Percentiles rank a stretch among this genome's conserved stretches.
These are phyloP conservation scores for Lachnellula subtilissima DNA, from an alignment of 2,329 filamentous ascomycete species.

Conservation along the genomic window DNA sequence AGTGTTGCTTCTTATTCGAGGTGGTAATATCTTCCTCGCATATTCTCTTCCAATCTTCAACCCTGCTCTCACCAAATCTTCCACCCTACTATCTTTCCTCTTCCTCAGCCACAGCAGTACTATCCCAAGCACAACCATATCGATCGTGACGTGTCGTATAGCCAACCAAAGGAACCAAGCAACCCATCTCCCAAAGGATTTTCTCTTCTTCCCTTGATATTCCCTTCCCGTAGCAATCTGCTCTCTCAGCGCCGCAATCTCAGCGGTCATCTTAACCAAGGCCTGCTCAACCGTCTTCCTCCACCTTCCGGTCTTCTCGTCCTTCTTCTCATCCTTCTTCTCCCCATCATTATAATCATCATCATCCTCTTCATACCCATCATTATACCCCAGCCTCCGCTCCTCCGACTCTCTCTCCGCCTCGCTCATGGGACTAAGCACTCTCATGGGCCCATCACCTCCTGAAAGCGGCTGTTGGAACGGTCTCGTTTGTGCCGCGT, in stretches of 20 bases:
- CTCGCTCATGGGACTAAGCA: conserved; percentile 80
- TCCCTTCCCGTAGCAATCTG: conserved; percentile 77
- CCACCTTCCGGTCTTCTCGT: conserved; percentile 57
- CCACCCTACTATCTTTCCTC: conserved; percentile 64
- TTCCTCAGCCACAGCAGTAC: conserved; percentile 68
- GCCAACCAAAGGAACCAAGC: conserved; percentile 65
- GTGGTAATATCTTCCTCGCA: conserved; percentile 52
- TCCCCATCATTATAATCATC: conserved; percentile 36
- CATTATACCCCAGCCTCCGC: conserved; percentile 37
- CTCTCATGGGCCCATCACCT: conserved; percentile 55
- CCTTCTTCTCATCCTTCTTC: conserved; percentile 37
- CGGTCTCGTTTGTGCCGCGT: conserved; percentile 32
- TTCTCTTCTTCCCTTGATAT: conserved; percentile 61
- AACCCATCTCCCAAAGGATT: conserved; percentile 64
- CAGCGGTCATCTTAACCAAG: conserved; percentile 82
- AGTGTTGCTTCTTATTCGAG: conserved; percentile 28
- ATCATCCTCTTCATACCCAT: conserved; percentile 39
- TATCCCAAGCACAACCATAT: conserved; percentile 61
- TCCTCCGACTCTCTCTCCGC: conserved; percentile 50
- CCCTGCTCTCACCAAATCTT: conserved; percentile 66
- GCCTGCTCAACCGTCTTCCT: conserved; percentile 77
- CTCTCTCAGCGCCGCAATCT: conserved; percentile 86
- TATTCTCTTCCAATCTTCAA: conserved; percentile 56
- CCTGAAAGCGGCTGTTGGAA: conserved; percentile 46
- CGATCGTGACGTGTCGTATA: conserved; percentile 69